Evolutionary conservation across 2,329 filamentous ascomycete genomes (phyloP), one percentile per base, ranked within the genome.

Genomic region (Microcera coccophila): DNA sequence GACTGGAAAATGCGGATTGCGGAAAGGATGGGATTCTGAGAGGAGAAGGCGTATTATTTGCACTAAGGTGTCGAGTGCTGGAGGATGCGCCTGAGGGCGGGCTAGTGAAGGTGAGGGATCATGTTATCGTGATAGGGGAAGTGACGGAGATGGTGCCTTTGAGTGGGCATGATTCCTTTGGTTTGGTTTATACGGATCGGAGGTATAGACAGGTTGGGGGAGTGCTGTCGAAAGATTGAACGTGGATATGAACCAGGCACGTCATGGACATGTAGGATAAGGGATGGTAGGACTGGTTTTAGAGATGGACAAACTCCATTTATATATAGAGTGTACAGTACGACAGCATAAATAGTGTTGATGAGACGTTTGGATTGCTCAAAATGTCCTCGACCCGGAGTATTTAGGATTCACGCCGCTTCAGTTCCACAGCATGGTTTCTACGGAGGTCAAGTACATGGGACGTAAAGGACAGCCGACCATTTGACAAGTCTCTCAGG

Each of bases 1-100:
- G 60, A 4, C 41, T 73, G n/a, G 58, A 61, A 36, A 51, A 47
- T 14, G 32, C 51, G 24, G 17, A 22, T 26, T 45, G 49, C 15
- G 34, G 32, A 22, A 38, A 39, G 12, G 49, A 48, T 20, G 47
- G 48, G 19, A 55, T 75, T 17, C 59, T 81, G 37, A 61, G 56
- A 9, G 74, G 74, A 0, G 62, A 70, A 4, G 79, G 80, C 16
- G 71, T 82, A n/a, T 53, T 75, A 54, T 73, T 73, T 51, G 71
- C 74, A 17, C 41, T 76, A 31, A 56, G 62, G 47, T 76, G 73
- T 39, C 59, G 49, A 46, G 52, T 77, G 14, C 39, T 75, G 12
- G 57, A 59, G 11, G 70, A 72, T 19, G 63, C 66, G 32, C 62
- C 68, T 0, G 44, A 55, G 7, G 50, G 50, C 4, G 74, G 74